Conservation (phyloP, 2,329 filamentous ascomycete species). For the Corniculantispora saksenae region DNA sequence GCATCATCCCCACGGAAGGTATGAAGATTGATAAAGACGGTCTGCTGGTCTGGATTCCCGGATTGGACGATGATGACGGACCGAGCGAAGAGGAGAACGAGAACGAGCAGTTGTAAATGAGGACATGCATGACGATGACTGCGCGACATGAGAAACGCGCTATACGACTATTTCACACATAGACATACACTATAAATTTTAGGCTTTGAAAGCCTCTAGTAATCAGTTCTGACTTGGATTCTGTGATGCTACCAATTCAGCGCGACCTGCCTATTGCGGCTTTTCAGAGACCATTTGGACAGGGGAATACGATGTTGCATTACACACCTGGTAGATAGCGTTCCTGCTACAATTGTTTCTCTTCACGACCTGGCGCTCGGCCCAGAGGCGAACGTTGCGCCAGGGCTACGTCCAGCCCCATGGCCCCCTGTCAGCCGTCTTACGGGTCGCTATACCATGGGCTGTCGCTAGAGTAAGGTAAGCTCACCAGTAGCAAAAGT, state of each 20-base stretch:
- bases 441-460: background rate
- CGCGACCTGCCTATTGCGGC: no score
- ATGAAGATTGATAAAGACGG: conserved; percentile 67
- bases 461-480: background rate
- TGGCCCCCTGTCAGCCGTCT: background rate
- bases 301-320: no score
- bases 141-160: background rate
- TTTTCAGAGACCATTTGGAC: no score
- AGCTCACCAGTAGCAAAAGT: background rate
- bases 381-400: no score
- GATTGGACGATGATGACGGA: conserved; percentile 30
- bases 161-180: background rate
- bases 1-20: conserved; percentile 76
- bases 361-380: no score
- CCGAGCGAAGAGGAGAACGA: conserved; percentile 19
- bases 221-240: background rate
- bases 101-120: conserved; percentile 17
- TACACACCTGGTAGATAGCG: no score
- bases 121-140: background rate
- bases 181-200: background rate
- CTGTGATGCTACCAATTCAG: no score
- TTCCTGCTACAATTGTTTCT: no score
- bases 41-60: conserved; percentile 61
- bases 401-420: background rate
- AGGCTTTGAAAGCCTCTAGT: background rate